Base-by-base conservation (phyloP, 768 basidiomycete species). In the Termitomyces sp. region DNA sequence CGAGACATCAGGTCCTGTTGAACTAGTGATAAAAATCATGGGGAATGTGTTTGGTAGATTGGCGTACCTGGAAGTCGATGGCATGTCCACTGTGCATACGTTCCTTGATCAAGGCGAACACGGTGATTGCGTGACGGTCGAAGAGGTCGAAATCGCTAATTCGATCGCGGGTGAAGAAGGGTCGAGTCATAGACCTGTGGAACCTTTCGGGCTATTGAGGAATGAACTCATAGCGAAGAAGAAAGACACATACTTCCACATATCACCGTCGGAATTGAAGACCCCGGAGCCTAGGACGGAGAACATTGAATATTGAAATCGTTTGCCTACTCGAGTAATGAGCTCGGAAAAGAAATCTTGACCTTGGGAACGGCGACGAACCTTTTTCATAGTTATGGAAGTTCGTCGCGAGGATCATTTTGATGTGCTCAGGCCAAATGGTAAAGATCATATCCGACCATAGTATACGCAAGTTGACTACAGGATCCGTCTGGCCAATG, bases 231-330 rank as follows among this genome's bases (percentile, higher is more conserved):
- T 35, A 10, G 30, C 1, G 25, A 19, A 23, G 23, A 27, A 16
- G 16, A 44, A 42, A 8, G 32, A 52, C 67, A 39, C 61, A 7
- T 51, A 73, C 70, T 74, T 72, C 74, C 73, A 76, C 72, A 75
- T 73, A 34, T 72, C 66, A 78, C 85, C 85, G 53, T 87, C 84
- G 14, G 83, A 81, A 60, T 88, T 87, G 66, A 88, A 88, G 4
- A 88, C 82, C 0, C 87, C 87, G 11, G 76, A 76, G 0, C 87
- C 87, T 16, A 87, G 68, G 11, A 86, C 73, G 1, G 76, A 72
- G 3, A 68, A 67, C 74, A 80, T 74, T 16, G 70, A 70, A 21
- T 68, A 59, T 45, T 70, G 75, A 48, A 84, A 78, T n/a, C 68
- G 68, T 55, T 74, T 64, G 27, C 79, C 79, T 79, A 37, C 48